Conservation (phyloP, 1,284 basidiomycete species). For the Apiotrichum akiyoshidainum region DNA sequence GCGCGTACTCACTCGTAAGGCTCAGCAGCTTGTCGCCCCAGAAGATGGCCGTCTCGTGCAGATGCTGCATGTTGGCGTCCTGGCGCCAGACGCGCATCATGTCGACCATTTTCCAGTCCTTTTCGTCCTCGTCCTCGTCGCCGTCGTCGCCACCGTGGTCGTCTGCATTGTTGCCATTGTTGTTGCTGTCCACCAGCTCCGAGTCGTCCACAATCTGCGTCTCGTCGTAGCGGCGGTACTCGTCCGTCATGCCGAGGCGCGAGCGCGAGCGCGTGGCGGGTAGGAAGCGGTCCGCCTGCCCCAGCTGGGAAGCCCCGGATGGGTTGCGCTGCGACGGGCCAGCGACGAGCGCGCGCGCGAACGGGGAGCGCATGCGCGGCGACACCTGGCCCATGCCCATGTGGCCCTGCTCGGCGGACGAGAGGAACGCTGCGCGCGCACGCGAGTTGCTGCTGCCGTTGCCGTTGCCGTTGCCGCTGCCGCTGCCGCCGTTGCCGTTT, state of each 20-base stretch:
- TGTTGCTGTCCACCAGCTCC: constrained; percentile 55
- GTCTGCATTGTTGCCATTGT: constrained; percentile 54
- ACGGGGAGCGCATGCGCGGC: constrained; percentile 18
- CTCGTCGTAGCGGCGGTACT: constrained; percentile 1
- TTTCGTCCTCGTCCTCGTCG: constrained; percentile 57
- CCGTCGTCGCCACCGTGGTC: constrained; percentile 54
- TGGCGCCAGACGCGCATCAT: constrained; percentile 96
- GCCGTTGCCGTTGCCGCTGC: no score
- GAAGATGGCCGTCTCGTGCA: constrained; percentile 95
- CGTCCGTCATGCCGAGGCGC: constrained; percentile 5
- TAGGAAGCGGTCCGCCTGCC: no score
- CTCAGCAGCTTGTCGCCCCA: constrained; percentile 96
- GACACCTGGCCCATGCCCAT: constrained; percentile 23
- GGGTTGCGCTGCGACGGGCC: no score
- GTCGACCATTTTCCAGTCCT: constrained; percentile 76
- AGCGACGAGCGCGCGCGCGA: neutral
- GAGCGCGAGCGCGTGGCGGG: constrained; percentile 10
- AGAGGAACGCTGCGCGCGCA: constrained; percentile 12
- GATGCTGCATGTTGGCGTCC: constrained; percentile 95
- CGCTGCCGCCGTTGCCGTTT: no score
- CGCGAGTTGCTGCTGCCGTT: no score
- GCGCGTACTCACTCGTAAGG: constrained; percentile 74
- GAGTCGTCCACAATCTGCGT: constrained; percentile 55
- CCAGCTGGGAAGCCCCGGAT: no score
- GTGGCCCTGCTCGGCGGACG: constrained; percentile 18